Percentiles rank a stretch among this genome's conserved stretches.
phyloP scores from a whole-genome alignment of 2,329 filamentous ascomycete genomes.

The Pestalotiopsis sp. region DNA sequence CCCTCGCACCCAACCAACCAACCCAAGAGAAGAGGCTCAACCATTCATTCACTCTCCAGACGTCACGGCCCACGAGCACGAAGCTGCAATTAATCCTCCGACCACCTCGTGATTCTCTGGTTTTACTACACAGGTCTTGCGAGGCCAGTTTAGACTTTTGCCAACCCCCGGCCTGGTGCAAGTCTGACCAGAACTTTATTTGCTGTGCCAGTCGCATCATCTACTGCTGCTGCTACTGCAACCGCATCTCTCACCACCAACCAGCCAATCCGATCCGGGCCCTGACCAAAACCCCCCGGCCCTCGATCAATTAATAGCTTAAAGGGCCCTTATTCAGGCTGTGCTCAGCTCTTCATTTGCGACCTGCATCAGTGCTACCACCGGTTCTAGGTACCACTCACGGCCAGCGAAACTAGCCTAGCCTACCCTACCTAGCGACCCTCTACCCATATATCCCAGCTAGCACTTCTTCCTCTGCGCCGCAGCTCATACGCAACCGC shows the following conservation, averaged over 20 bases:
- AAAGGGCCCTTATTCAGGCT: not conserved
- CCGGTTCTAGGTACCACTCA: not conserved
- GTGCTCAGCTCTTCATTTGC: conserved; percentile 4
- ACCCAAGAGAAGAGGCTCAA: not conserved
- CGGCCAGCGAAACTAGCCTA: not conserved
- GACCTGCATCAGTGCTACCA: not conserved
- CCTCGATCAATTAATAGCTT: conserved; percentile 3
- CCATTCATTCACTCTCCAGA: not conserved
- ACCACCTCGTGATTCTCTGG: not conserved
- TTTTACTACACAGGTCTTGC: not conserved
- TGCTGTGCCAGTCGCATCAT: not conserved
- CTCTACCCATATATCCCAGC: not conserved
- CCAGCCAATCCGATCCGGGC: too few relatives aligned
- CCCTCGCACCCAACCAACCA: too few relatives aligned
- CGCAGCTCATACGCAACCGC: not conserved
- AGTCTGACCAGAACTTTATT: not conserved
- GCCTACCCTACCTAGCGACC: not conserved
- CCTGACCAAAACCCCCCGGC: not conserved
- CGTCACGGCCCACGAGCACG: not conserved
- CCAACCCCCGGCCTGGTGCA: not conserved
- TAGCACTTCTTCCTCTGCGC: not conserved
- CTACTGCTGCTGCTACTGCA: too few relatives aligned
- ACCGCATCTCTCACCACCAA: too few relatives aligned
- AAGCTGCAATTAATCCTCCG: not conserved
- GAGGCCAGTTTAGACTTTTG: not conserved